These are phyloP conservation scores for Annulohypoxylon bovei DNA, from an alignment of 495 filamentous ascomycete genomes.

Conservation along the genomic window DNA sequence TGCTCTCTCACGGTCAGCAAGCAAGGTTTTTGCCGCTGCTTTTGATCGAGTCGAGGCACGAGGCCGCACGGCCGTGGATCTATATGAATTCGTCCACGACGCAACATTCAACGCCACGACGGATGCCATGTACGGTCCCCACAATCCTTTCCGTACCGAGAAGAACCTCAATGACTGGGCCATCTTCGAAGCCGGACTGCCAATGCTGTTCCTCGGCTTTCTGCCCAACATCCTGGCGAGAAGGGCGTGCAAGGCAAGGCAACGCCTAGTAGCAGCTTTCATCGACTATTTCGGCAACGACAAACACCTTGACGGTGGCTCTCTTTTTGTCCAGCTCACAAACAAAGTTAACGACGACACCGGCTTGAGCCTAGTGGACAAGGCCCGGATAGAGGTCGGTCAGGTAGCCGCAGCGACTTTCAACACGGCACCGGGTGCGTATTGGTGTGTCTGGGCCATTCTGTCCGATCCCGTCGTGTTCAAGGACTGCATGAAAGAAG, in stretches of 20 bases:
- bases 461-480: conserved; percentile 1
- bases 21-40: not conserved
- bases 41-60: conserved; percentile 6
- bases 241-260: not conserved
- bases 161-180: conserved; percentile 1
- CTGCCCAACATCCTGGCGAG: not conserved
- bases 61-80: not conserved
- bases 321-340: conserved; percentile 2
- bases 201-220: conserved; percentile 3
- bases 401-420: conserved; percentile 4
- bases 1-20: not conserved
- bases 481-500: not conserved
- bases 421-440: not conserved
- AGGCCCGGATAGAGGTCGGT: conserved; percentile 2
- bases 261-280: not conserved
- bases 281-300: conserved; percentile 6
- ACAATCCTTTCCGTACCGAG: conserved; percentile 1
- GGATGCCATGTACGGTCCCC: conserved; percentile 1
- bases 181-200: conserved; percentile 3
- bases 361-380: conserved; percentile 1
- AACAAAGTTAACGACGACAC: not conserved
- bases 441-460: not conserved
- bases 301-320: not conserved
- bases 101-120: conserved; percentile 6
- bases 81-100: conserved; percentile 2